Base-by-base conservation (phyloP, 257 asterid genomes). In the Paulownia fortunei region DNA sequence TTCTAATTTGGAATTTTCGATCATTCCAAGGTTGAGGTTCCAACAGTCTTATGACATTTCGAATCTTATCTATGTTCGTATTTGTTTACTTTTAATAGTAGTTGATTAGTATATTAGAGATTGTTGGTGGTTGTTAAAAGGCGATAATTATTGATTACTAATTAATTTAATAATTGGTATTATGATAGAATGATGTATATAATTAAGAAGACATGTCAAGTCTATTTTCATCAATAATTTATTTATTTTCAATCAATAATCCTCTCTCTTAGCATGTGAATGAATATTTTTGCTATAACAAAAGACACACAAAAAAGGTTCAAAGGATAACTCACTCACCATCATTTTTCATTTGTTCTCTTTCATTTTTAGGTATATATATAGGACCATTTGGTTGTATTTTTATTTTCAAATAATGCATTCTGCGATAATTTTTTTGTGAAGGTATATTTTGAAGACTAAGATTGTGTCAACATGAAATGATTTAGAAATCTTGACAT, bases 391-490 rank as follows among this genome's bases (percentile, higher is more conserved):
- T 55, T 37, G 18, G 37, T 12, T 56, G 55, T 46, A 61, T 62
- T 26, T 44, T 74, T 64, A 34, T 60, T 74, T 74, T 61, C 71
- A 61, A 39, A 61, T 61, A 60, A 61, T 44, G 47, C 46, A n/a
- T n/a, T n/a, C n/a, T n/a, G n/a, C n/a, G n/a, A n/a, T n/a, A 18
- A n/a, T 26, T 42, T 13, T 27, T 32, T 51, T 16, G 26, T 27
- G 10, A 15, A 42, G 15, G 26, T 24, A 34, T 44, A 23, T 18
- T 5, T 42, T 16, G 8, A 68, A 68, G 36, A 49, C 27, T 34
- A 51, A 12, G 64, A 44, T 73, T 39, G 23, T 74, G 77, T 56
- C 77, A 51, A 18, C 32, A 30, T 55, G 68, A 72, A 72, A 56
- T 72, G 51, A 72, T 71, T 68, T 21, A 56, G 5, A 13, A 56